phyloP scores from a whole-genome alignment of 2,329 filamentous ascomycete species.

The Cadophora malorum region DNA sequence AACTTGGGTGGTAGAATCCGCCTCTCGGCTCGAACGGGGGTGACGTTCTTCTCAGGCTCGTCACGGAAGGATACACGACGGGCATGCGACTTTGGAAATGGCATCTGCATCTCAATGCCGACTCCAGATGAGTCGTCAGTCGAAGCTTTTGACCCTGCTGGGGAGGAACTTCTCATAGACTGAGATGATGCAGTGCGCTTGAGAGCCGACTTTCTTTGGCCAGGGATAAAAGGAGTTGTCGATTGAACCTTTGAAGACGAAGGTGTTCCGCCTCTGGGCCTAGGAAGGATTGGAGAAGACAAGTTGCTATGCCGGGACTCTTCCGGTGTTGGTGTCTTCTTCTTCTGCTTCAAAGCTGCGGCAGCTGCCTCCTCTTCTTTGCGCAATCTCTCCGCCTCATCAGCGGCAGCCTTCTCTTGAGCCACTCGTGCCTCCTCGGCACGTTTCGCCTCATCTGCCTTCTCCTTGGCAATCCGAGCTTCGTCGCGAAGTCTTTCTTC shows the following conservation, averaged over 20 bases:
- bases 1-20: constrained; percentile 24
- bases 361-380: constrained; percentile 20
- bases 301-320: constrained; percentile 16
- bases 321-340: constrained; percentile 26
- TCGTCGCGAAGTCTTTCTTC: constrained; percentile 27
- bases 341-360: constrained; percentile 13
- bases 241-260: constrained; percentile 30
- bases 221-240: constrained; percentile 40
- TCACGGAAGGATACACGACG: constrained; percentile 36
- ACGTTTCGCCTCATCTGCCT: constrained; percentile 27
- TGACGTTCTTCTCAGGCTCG: constrained; percentile 17
- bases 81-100: constrained; percentile 30
- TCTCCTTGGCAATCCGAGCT: constrained; percentile 31
- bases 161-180: constrained; percentile 35
- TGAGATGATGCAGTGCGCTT: constrained; percentile 36
- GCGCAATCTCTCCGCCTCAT: constrained; percentile 18
- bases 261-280: constrained; percentile 13
- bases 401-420: constrained; percentile 29
- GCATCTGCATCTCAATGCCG: constrained; percentile 37
- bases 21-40: constrained; percentile 15
- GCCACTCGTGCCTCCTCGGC: constrained; percentile 27
- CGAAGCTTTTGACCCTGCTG: constrained; percentile 22
- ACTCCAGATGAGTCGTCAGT: constrained; percentile 30
- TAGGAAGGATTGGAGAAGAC: constrained; percentile 30
- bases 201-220: constrained; percentile 37